These are phyloP conservation scores for Rubroboletus satanas DNA, from an alignment of 768 basidiomycete genomes.

Conservation along the genomic window DNA sequence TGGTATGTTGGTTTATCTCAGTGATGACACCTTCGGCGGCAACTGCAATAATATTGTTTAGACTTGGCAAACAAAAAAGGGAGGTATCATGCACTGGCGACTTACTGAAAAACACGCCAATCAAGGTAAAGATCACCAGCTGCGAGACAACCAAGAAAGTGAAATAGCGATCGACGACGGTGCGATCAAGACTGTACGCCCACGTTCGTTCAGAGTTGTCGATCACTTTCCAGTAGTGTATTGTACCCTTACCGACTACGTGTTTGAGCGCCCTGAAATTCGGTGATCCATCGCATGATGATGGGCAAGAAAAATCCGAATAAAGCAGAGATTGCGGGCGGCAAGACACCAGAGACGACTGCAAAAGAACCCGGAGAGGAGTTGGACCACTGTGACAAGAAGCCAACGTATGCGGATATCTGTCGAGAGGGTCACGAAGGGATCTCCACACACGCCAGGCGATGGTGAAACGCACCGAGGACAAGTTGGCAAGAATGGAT, in stretches of 20 bases:
- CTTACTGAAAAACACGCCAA: slow-evolving; percentile 85
- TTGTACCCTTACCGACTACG: slow-evolving; percentile 27
- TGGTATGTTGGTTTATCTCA: slow-evolving; percentile 46
- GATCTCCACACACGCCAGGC: not conserved
- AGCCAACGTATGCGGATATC: slow-evolving; percentile 59
- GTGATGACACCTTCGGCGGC: slow-evolving; percentile 40
- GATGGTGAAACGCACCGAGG: slow-evolving; percentile 49
- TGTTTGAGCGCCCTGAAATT: slow-evolving; percentile 56
- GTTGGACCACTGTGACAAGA: slow-evolving; percentile 68
- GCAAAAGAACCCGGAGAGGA: slow-evolving; percentile 68
- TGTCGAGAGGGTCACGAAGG: slow-evolving; percentile 7
- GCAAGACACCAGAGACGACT: slow-evolving; percentile 87
- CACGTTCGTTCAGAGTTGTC: not conserved
- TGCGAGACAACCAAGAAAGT: slow-evolving; percentile 93
- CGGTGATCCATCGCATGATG: slow-evolving; percentile 79
- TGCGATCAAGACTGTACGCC: slow-evolving; percentile 75
- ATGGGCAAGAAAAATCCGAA: slow-evolving; percentile 91
- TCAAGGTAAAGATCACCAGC: slow-evolving; percentile 88
- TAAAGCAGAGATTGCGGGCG: slow-evolving; percentile 80
- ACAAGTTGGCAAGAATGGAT: slow-evolving; percentile 88
- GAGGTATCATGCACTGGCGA: slow-evolving; percentile 7
- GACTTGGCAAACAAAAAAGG: not conserved
- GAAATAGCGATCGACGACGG: slow-evolving; percentile 90
- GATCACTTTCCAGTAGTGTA: not conserved
- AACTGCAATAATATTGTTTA: slow-evolving; percentile 17